These are phyloP conservation scores for Botryosphaeria dothidea DNA, from an alignment of 2,329 filamentous ascomycete species.

Conservation along the genomic window DNA sequence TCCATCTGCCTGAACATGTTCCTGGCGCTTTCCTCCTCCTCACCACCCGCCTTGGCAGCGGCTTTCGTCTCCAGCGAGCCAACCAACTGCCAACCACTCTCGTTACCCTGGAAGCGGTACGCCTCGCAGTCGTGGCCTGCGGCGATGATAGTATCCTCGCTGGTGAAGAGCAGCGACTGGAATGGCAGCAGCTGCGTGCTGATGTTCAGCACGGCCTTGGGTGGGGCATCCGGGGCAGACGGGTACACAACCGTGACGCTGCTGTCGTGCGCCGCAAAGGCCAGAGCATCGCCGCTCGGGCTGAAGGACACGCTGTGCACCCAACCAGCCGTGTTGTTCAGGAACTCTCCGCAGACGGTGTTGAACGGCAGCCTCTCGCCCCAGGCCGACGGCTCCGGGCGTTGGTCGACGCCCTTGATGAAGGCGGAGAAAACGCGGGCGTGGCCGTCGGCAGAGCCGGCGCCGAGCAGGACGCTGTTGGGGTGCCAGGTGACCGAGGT, in stretches of 20 bases:
- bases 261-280: conserved; percentile 93
- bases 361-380: conserved; percentile 96
- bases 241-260: conserved; percentile 97
- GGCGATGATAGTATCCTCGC: conserved; percentile 89
- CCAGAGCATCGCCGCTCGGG: conserved; percentile 87
- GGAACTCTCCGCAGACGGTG: conserved; percentile 93
- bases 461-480: conserved; percentile 91
- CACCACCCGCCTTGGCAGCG: conserved; percentile 47
- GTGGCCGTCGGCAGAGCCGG: conserved; percentile 96
- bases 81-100: conserved; percentile 78
- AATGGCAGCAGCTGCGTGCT: conserved; percentile 90
- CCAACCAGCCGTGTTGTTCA: conserved; percentile 97
- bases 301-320: conserved; percentile 92
- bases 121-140: conserved; percentile 89
- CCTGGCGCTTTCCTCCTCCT: conserved; percentile 81
- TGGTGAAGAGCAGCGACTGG: conserved; percentile 88
- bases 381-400: conserved; percentile 86
- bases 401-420: conserved; percentile 89
- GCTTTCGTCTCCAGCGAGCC: conserved; percentile 78
- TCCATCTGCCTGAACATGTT: conserved; percentile 99
- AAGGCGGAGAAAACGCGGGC: conserved; percentile 93
- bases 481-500: conserved; percentile 96
- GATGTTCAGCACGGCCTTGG: conserved; percentile 85
- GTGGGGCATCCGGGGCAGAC: conserved; percentile 84
- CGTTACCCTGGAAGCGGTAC: conserved; percentile 80